These are phyloP conservation scores for Plectosphaerella sp. DNA, from an alignment of 2,329 filamentous ascomycete genomes.

Conservation along the genomic window DNA sequence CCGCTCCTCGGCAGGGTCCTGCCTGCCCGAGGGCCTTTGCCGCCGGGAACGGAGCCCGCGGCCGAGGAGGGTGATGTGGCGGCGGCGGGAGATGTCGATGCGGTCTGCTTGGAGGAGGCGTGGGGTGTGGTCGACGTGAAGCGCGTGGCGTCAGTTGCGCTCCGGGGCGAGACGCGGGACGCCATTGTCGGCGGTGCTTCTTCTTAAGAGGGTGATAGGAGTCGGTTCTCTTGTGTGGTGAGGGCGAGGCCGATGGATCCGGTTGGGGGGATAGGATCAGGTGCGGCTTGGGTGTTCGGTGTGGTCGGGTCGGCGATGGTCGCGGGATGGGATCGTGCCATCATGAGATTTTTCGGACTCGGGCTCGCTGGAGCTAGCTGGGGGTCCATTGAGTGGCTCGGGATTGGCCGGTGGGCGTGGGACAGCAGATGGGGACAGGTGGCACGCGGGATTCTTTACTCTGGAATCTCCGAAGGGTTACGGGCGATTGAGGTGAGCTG, in stretches of 20 bases:
- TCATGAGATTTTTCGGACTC: slow-evolving; percentile 9
- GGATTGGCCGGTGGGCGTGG: neutral
- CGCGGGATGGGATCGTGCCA: neutral
- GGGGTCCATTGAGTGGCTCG: neutral
- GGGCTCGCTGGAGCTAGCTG: neutral
- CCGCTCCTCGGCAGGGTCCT: slow-evolving; percentile 23
- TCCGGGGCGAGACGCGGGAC: slow-evolving; percentile 52
- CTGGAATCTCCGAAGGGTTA: too few relatives aligned
- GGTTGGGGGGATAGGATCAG: neutral
- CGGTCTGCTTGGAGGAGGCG: slow-evolving; percentile 58
- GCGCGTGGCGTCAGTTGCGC: slow-evolving; percentile 74
- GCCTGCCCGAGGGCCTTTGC: slow-evolving; percentile 14
- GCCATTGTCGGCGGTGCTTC: slow-evolving; percentile 25
- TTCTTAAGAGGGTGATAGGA: neutral
- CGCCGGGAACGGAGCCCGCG: slow-evolving; percentile 6
- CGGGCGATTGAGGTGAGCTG: too few relatives aligned
- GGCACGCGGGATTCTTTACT: neutral
- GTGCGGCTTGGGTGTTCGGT: neutral
- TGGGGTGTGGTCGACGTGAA: slow-evolving; percentile 55
- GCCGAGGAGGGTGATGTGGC: slow-evolving; percentile 11
- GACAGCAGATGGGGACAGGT: neutral
- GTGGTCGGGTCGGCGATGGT: neutral
- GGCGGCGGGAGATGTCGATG: slow-evolving; percentile 15
- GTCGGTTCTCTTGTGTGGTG: neutral
- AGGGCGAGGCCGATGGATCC: too few relatives aligned